Conservation (phyloP, 2,329 filamentous ascomycete species). For the Diaporthe sp. region DNA sequence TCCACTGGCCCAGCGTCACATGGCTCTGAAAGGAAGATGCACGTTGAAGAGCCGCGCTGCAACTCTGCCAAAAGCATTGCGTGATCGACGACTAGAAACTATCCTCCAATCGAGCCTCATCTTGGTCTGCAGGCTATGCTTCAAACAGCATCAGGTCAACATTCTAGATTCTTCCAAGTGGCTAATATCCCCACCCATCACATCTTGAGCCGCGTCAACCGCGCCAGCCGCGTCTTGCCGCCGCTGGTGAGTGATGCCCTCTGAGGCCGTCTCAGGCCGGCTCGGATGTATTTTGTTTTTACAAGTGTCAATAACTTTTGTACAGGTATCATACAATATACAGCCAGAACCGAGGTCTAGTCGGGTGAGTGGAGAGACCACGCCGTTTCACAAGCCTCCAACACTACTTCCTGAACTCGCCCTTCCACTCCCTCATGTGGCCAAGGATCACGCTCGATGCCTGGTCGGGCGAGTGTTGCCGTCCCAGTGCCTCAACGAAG, state of each 20-base stretch:
- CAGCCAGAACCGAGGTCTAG: background rate
- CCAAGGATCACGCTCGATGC: slow-evolving; percentile 86
- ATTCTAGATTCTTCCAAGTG: background rate
- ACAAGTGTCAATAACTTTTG: background rate
- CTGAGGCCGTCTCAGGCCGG: background rate
- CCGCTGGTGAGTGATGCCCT: background rate
- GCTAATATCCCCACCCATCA: background rate
- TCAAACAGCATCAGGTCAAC: slow-evolving; percentile 11
- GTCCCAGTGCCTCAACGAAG: slow-evolving; percentile 95
- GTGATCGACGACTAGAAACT: slow-evolving; percentile 20
- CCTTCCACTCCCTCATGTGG: slow-evolving; percentile 79
- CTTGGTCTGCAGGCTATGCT: slow-evolving; percentile 29
- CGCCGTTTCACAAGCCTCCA: background rate
- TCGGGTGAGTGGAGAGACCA: slow-evolving; percentile 34
- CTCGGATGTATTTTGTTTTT: background rate
- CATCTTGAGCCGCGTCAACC: background rate
- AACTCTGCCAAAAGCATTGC: slow-evolving; percentile 27
- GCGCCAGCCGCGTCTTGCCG: background rate
- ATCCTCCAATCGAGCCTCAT: slow-evolving; percentile 28
- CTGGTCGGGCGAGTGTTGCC: slow-evolving; percentile 92
- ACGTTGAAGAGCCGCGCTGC: slow-evolving; percentile 24
- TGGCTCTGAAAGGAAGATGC: slow-evolving; percentile 11
- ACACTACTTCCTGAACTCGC: slow-evolving; percentile 45
- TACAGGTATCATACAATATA: slow-evolving; percentile 21
- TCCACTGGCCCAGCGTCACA: slow-evolving; percentile 19